These are phyloP conservation scores for Cynanchum wilfordii DNA, from an alignment of 257 asterid species.

Conservation along the genomic window DNA sequence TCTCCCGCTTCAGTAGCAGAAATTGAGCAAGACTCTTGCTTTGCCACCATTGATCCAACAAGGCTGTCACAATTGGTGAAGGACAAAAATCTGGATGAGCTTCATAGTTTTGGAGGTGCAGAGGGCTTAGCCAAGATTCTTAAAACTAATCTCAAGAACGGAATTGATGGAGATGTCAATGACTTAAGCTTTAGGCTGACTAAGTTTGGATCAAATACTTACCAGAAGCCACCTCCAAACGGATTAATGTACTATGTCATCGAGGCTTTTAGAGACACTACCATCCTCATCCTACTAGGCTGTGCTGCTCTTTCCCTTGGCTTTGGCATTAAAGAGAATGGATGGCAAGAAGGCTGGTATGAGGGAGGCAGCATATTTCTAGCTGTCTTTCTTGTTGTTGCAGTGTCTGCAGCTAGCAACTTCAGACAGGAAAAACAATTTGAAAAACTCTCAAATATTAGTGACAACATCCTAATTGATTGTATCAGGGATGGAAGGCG, in stretches of 20 bases:
- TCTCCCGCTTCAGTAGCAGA: not conserved
- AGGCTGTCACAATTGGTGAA: conserved; percentile 21
- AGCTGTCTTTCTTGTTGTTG: conserved; percentile 5
- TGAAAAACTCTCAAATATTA: conserved; percentile 10
- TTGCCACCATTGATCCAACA: conserved; percentile 5
- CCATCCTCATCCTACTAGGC: conserved; percentile 20
- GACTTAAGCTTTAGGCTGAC: not conserved
- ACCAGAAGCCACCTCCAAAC: conserved; percentile 19
- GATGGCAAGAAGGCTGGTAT: conserved; percentile 10
- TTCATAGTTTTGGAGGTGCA: conserved; percentile 12
- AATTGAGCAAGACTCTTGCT: conserved; percentile 4
- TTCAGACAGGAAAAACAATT: conserved; percentile 15
- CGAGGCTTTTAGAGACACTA: conserved; percentile 19
- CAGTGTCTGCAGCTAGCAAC: conserved; percentile 6
- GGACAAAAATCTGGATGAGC: conserved; percentile 16
- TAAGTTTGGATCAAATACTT: conserved; percentile 21
- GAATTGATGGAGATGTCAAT: conserved; percentile 10
- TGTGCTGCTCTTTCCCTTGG: conserved; percentile 25
- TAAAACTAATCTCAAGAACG: conserved; percentile 12
- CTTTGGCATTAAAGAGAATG: conserved; percentile 21
- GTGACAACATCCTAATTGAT: conserved; percentile 5
- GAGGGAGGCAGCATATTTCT: conserved; percentile 15
- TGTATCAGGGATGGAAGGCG: conserved; percentile 9
- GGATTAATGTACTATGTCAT: conserved; percentile 15
- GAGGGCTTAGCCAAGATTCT: conserved; percentile 16